A percentile compares a stretch with the other conserved stretches of the same genome.
Conservation (phyloP, 495 filamentous ascomycete species). For the Lindgomyces ingoldianus region DNA sequence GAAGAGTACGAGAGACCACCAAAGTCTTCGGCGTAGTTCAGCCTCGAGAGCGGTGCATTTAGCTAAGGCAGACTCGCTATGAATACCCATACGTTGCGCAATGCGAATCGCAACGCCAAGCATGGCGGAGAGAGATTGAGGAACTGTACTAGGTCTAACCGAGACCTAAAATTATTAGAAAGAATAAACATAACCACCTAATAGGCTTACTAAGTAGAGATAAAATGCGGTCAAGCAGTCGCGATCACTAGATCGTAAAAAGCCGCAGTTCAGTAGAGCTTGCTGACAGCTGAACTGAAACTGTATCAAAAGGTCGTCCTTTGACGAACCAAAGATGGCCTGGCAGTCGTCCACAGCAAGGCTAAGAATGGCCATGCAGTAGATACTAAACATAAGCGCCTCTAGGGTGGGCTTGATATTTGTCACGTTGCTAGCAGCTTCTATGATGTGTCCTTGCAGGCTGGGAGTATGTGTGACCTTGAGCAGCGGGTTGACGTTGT, state of each 20-base stretch:
- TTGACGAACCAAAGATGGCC: constrained; percentile 48
- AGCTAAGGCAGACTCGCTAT: constrained; percentile 48
- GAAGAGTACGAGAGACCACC: constrained; percentile 59
- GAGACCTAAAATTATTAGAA: constrained; percentile 53
- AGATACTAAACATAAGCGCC: constrained; percentile 61
- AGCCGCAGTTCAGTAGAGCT: constrained; percentile 52
- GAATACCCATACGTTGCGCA: constrained; percentile 57
- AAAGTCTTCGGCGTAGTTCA: constrained; percentile 61
- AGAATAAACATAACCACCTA: constrained; percentile 11
- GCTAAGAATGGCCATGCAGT: constrained; percentile 54
- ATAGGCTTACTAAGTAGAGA: constrained; percentile 58
- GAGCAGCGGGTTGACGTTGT: constrained; percentile 42
- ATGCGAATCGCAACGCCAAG: constrained; percentile 56
- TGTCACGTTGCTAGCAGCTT: constrained; percentile 42
- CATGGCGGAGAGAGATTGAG: constrained; percentile 57
- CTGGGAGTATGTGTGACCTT: constrained; percentile 38
- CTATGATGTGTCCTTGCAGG: constrained; percentile 44
- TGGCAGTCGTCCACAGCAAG: constrained; percentile 49
- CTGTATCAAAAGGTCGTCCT: constrained; percentile 48
- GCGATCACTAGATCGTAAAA: constrained; percentile 52
- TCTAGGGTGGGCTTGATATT: constrained; percentile 42
- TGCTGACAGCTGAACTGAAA: constrained; percentile 60
- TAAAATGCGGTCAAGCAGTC: constrained; percentile 62
- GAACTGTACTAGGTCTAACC: constrained; percentile 48
- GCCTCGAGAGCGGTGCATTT: constrained; percentile 50